Evolutionary conservation across 495 filamentous ascomycete genomes (phyloP), one percentile per base, ranked within the genome.

Genomic region (Trichodelitschia bisporula): DNA sequence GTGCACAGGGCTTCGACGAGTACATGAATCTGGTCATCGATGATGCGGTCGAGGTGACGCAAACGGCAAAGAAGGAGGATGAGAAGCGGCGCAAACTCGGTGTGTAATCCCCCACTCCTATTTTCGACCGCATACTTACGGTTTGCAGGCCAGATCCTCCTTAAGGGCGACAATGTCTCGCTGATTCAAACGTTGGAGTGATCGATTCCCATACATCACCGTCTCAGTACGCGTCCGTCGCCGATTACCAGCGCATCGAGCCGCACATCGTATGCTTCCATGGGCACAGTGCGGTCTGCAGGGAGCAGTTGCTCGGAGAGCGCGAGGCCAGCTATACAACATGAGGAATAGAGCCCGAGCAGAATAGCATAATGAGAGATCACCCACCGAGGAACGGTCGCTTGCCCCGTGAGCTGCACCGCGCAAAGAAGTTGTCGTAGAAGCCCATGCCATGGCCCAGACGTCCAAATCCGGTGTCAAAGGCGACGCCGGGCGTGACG

Each of bases 21-120:
- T 97, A 93, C 54, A 95, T 97, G 89, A 97, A 97, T 52, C 61
- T 97, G 25, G 86, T 95, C 19, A 64, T 95, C 30, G 84, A 92
- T 45, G 79, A 97, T 43, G 86, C 86, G 20, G 66, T 91, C 32
- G 86, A 95, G 53, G 79, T 97, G 21, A 77, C 74, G 51, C 62
- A 73, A 46, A 59, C 76, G 31, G 77, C 73, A 31, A 91, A 91
- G 57, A 69, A 76, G 32, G 43, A 54, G 11, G 67, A 66, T 26
- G 83, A 91, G 54, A 73, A 63, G 41, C 62, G 80, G 40, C 63
- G 79, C 39, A 62, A 67, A 15, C 46, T 95, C 24, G 89, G 86
- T 90, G 62, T 40, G 70, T 47, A n/a, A n/a, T 19, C 4, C 20
- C 10, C 4, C 25, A 18, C 3, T 32, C 6, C 2, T 30, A 13